A percentile compares a stretch with the other conserved stretches of the same genome.
Evolutionary conservation across 2,329 filamentous ascomycete species (phyloP).

Genomic region (Phoma sp.): DNA sequence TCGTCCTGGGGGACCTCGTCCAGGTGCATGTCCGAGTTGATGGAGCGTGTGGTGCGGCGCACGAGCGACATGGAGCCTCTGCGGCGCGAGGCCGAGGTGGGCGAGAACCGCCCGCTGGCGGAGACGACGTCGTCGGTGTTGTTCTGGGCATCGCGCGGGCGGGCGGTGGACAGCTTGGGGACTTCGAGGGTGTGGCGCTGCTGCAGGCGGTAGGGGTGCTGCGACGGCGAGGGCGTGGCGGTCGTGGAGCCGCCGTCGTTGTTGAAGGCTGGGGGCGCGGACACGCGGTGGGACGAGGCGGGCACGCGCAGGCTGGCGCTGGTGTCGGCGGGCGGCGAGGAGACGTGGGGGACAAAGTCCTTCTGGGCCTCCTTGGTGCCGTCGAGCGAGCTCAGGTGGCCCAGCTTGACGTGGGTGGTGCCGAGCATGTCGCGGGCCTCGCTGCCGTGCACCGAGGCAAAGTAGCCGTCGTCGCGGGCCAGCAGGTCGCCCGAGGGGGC

Average conservation of each 20-base stretch:
- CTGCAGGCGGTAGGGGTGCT: conserved; percentile 67
- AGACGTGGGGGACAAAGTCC: conserved; percentile 35
- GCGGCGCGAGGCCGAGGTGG: conserved; percentile 67
- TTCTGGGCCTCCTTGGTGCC: conserved; percentile 40
- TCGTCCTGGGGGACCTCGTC: conserved; percentile 89
- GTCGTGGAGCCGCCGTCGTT: conserved; percentile 55
- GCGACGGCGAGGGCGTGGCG: conserved; percentile 58
- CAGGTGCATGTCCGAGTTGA: conserved; percentile 81
- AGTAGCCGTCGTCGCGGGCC: conserved; percentile 56
- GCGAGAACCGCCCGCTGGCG: conserved; percentile 84
- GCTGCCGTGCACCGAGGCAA: conserved; percentile 49
- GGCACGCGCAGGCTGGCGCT: conserved; percentile 47
- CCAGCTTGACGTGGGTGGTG: conserved; percentile 49
- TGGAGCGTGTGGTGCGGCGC: conserved; percentile 81
- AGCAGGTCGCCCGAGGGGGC: conserved; percentile 36
- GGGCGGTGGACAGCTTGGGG: conserved; percentile 69
- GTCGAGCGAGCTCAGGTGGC: conserved; percentile 34
- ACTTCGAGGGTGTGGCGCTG: conserved; percentile 91
- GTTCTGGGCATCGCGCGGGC: conserved; percentile 70
- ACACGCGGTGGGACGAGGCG: conserved; percentile 59
- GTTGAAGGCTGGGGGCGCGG: conserved; percentile 66
- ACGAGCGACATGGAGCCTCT: conserved; percentile 84
- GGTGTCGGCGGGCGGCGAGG: conserved; percentile 25
- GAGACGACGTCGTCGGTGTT: conserved; percentile 67
- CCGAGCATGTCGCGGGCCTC: conserved; percentile 44